These are phyloP conservation scores for Aquilaria yunnanensis DNA, from an alignment of 345 rosid genomes.

Conservation along the genomic window DNA sequence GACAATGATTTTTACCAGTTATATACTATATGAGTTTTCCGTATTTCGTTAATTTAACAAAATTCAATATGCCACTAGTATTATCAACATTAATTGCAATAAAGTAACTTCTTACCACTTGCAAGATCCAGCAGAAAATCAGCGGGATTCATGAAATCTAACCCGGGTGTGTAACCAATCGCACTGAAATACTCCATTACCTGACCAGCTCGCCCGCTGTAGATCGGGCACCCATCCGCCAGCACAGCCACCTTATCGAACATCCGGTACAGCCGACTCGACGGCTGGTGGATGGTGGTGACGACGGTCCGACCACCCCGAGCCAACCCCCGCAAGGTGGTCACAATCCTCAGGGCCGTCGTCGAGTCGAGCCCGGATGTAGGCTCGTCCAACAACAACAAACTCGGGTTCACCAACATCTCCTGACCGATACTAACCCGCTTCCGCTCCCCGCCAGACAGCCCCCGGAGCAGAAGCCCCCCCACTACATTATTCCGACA, in stretches of 20 bases:
- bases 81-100: no score
- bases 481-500: slow-evolving; percentile 66
- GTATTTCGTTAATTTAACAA: no score
- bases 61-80: no score
- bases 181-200: slow-evolving; percentile 73
- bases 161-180: slow-evolving; percentile 56
- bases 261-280: slow-evolving; percentile 72
- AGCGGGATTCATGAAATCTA: slow-evolving; percentile 68
- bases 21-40: no score
- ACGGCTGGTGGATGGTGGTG: slow-evolving; percentile 91
- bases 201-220: slow-evolving; percentile 51
- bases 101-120: slow-evolving; percentile 46
- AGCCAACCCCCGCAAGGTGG: slow-evolving; percentile 48
- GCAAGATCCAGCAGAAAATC: slow-evolving; percentile 95
- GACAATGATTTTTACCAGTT: no score
- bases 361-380: slow-evolving; percentile 94
- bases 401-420: slow-evolving; percentile 87
- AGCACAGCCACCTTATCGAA: slow-evolving; percentile 78
- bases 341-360: slow-evolving; percentile 68
- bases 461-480: slow-evolving; percentile 65
- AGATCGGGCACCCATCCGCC: slow-evolving; percentile 73
- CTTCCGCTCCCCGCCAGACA: slow-evolving; percentile 92
- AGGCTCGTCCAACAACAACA: slow-evolving; percentile 82
- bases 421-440: slow-evolving; percentile 88
- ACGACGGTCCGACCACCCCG: slow-evolving; percentile 74